These are phyloP conservation scores for Epicoccum sorghinum DNA, from an alignment of 2,329 filamentous ascomycete genomes.

Conservation along the genomic window DNA sequence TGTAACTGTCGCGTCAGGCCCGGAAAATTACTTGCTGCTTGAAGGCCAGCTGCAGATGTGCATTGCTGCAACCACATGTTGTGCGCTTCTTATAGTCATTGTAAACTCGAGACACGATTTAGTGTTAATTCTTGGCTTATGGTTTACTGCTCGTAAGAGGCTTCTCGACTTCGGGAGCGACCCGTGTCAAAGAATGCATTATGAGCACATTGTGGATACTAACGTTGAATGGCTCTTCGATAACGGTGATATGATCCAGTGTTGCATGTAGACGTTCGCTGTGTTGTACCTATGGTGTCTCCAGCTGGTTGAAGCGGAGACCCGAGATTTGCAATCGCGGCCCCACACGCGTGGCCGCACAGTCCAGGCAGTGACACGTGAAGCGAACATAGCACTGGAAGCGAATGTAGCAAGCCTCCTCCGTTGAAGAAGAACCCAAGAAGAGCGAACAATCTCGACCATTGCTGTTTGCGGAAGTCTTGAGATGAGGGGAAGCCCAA, in stretches of 20 bases:
- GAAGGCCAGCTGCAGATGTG: constrained; percentile 2
- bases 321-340: constrained; percentile 11
- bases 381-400: neutral
- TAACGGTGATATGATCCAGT: constrained; percentile 12
- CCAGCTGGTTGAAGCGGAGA: constrained; percentile 9
- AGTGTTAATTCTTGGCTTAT: neutral
- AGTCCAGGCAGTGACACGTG: neutral
- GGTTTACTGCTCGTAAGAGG: neutral
- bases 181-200: neutral
- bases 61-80: constrained; percentile 1
- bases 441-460: neutral
- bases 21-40: constrained; percentile 5
- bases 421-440: neutral
- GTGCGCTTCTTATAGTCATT: neutral
- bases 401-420: neutral
- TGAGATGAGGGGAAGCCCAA: neutral
- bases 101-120: neutral
- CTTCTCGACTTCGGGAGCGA: neutral
- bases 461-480: neutral
- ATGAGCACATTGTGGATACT: neutral
- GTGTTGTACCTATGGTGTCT: constrained; percentile 3
- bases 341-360: constrained; percentile 10
- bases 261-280: neutral
- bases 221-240: neutral
- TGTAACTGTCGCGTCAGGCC: constrained; percentile 1